Conservation (phyloP, 1,284 basidiomycete genomes). For the Puccinia polysora region DNA sequence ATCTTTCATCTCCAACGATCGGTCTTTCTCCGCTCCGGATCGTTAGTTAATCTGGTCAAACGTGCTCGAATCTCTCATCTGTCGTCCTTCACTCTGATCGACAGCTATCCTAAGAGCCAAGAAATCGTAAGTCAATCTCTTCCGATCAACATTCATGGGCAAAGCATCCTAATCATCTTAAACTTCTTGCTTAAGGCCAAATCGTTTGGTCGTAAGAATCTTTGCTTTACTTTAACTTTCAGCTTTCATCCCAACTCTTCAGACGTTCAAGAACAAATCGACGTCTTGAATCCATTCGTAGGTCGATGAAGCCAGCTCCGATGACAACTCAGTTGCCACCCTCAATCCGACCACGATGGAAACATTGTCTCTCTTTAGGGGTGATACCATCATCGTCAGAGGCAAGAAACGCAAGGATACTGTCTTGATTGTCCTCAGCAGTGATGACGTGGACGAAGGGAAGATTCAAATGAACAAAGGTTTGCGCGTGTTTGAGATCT, state of each 20-base stretch:
- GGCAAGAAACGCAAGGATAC: slow-evolving; percentile 53
- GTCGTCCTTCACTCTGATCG: background rate
- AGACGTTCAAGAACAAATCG: background rate
- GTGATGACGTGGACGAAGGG: slow-evolving; percentile 94
- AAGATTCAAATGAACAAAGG: slow-evolving; percentile 96
- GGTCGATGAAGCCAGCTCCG: slow-evolving; percentile 53
- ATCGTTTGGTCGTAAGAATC: slow-evolving; percentile 34
- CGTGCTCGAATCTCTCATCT: background rate
- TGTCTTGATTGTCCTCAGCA: slow-evolving; percentile 89
- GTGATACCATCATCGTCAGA: slow-evolving; percentile 84
- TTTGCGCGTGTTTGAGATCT: slow-evolving; percentile 47
- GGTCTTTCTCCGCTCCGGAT: background rate
- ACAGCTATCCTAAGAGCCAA: slow-evolving; percentile 41
- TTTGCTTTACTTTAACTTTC: background rate
- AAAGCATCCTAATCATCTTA: slow-evolving; percentile 6
- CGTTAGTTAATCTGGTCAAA: too few species aligned
- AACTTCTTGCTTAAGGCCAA: slow-evolving; percentile 24
- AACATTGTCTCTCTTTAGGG: slow-evolving; percentile 83
- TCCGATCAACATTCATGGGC: background rate
- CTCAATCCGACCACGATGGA: slow-evolving; percentile 97
- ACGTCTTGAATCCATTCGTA: background rate
- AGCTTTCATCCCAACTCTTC: background rate
- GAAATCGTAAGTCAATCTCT: slow-evolving; percentile 37
- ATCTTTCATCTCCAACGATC: background rate
- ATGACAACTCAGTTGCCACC: slow-evolving; percentile 69